Conservation (phyloP, 2,329 filamentous ascomycete genomes). For the Akanthomyces muscarius region DNA sequence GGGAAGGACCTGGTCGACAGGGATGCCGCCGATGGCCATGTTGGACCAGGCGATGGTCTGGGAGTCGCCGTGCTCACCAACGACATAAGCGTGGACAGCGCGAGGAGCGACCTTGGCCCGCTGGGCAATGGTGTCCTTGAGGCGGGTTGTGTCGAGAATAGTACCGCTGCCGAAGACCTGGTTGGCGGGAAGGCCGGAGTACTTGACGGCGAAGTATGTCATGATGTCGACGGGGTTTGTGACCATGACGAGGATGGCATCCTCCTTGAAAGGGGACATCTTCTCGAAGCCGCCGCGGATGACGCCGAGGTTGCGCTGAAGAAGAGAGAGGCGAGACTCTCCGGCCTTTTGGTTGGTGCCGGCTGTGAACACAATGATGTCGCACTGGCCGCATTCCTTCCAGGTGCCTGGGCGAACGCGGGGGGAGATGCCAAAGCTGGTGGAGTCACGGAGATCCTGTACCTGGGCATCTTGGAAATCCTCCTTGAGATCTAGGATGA, state of each 20-base stretch:
- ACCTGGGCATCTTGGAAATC: constrained; percentile 45
- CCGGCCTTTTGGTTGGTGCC: constrained; percentile 42
- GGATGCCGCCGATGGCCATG: constrained; percentile 22
- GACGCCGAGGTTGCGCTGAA: constrained; percentile 42
- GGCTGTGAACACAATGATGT: constrained; percentile 52
- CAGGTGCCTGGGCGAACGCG: constrained; percentile 41
- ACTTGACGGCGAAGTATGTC: constrained; percentile 44
- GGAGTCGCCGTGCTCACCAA: constrained; percentile 24
- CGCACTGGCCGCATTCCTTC: constrained; percentile 48
- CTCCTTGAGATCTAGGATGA: constrained; percentile 50
- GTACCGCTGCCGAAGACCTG: constrained; percentile 53
- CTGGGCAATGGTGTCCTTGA: constrained; percentile 41
- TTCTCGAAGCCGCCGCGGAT: constrained; percentile 42
- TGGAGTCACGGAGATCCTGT: constrained; percentile 48
- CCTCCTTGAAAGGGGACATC: constrained; percentile 45
- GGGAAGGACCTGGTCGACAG: constrained; percentile 18
- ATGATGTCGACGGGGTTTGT: constrained; percentile 54
- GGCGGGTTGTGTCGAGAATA: constrained; percentile 47
- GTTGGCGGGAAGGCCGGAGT: constrained; percentile 42
- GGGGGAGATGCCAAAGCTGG: constrained; percentile 39
- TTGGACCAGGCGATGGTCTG: constrained; percentile 25
- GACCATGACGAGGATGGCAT: constrained; percentile 48
- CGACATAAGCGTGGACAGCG: constrained; percentile 22
- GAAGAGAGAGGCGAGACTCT: constrained; percentile 9
- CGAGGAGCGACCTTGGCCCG: constrained; percentile 19